Evolutionary conservation across 345 rosid species (phyloP).

Genomic region (Murraya koenigii): DNA sequence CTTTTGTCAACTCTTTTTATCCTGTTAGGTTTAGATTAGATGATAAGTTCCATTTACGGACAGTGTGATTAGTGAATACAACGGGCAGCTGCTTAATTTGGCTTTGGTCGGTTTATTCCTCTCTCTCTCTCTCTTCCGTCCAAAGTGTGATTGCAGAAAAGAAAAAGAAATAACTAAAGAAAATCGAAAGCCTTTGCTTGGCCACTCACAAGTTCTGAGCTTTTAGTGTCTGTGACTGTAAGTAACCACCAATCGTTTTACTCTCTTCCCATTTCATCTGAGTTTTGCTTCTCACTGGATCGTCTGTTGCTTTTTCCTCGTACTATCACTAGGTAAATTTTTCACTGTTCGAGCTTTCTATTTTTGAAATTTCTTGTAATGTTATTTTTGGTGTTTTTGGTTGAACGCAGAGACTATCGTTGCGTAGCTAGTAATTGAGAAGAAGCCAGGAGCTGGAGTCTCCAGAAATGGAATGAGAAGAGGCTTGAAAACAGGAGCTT

Average conservation of each 20-base stretch:
- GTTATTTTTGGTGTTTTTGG: constrained; percentile 22
- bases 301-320: background rate
- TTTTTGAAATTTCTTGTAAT: background rate
- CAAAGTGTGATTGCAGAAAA: constrained; percentile 10
- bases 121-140: constrained; percentile 6
- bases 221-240: background rate
- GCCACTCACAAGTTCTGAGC: constrained; percentile 1
- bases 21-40: background rate
- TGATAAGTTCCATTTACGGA: constrained; percentile 12
- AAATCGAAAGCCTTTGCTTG: no score
- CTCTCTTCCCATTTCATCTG: constrained; percentile 5
- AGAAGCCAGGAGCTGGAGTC: background rate
- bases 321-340: background rate
- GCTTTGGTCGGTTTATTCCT: constrained; percentile 11
- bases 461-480: background rate
- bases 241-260: constrained; percentile 21
- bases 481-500: constrained; percentile 3
- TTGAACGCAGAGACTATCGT: constrained; percentile 29
- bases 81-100: background rate
- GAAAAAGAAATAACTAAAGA: background rate
- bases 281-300: constrained; percentile 1
- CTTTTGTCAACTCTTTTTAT: background rate
- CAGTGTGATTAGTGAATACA: background rate
- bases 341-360: background rate
- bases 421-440: constrained; percentile 12